Evolutionary conservation across 179 eudicot genomes (phyloP).

Genomic region (Drosera spatulata): DNA sequence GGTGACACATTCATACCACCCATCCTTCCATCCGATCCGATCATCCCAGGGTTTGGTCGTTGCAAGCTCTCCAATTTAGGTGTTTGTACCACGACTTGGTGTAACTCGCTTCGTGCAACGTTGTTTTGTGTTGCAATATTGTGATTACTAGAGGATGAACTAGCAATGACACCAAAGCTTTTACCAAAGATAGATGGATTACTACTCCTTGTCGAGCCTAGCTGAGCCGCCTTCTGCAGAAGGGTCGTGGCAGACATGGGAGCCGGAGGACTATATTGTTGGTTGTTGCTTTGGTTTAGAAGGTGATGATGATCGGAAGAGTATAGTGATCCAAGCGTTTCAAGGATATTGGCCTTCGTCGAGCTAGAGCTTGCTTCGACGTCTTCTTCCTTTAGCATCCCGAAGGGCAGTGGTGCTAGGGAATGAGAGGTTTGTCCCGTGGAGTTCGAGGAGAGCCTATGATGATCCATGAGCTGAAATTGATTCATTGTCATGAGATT

Average conservation of each 20-base stretch:
- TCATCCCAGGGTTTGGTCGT: neutral
- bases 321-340: slow-evolving; percentile 25
- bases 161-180: slow-evolving; percentile 31
- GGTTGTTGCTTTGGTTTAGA: slow-evolving; percentile 6
- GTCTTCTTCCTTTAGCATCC: slow-evolving; percentile 14
- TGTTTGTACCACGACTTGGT: neutral
- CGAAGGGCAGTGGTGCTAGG: slow-evolving; percentile 21
- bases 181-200: slow-evolving; percentile 30
- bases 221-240: slow-evolving; percentile 75
- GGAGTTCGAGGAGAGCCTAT: slow-evolving; percentile 3
- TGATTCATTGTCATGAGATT: slow-evolving; percentile 21
- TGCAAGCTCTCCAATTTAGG: neutral
- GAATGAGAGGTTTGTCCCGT: slow-evolving; percentile 2
- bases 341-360: slow-evolving; percentile 7
- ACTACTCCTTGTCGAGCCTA: slow-evolving; percentile 58
- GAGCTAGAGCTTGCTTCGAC: slow-evolving; percentile 10
- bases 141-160: slow-evolving; percentile 7
- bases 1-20: neutral
- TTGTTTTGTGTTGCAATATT: neutral
- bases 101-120: neutral
- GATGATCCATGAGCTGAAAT: slow-evolving; percentile 9
- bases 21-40: slow-evolving; percentile 3
- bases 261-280: slow-evolving; percentile 16
- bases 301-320: slow-evolving; percentile 9
- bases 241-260: slow-evolving; percentile 96